Base-by-base conservation (phyloP, 2,329 filamentous ascomycete species). In the Pseudopyricularia javanii region DNA sequence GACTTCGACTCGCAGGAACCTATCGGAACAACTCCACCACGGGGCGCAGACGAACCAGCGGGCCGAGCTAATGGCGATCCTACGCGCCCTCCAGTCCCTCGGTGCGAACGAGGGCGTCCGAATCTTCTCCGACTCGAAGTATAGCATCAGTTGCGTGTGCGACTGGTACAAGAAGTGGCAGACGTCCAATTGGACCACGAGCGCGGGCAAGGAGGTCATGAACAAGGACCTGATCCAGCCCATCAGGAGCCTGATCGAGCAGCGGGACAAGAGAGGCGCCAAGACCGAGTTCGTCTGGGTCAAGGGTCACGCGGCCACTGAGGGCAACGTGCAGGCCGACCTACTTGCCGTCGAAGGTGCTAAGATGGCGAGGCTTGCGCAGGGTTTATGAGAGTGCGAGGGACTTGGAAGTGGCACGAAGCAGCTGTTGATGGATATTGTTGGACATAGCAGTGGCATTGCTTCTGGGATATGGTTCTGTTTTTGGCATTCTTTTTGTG, bases 1-100 rank as follows among this genome's bases (percentile, higher is more conserved):
- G n/a, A n/a, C n/a, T 24, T 7, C 24, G 22, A 6, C 26, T 12
- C 49, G 4, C 52, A 77, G 74, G 57, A 84, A 83, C 63, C 65
- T 95, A 24, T 88, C 87, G 12, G 90, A 94, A 67, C 81, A 83
- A 4, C 78, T 96, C 2, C 69, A 75, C 51, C 89, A 89, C 50
- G 73, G 76, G 15, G 74, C 76, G 9, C 93, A 97, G 68, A 97
- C 93, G 1, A 98, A 98, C 65, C 89, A 97, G 66, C 86, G 93
- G 3, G 93, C 91, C n/a, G 93, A 98, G 70, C 74, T 98, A 54
- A 91, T 87, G 24, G 93, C 90, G 7, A 85, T 97, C 57, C 74
- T 88, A 30, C 85, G 91, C 54, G 91, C 91, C 1, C 74, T 97
- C 22, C 82, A 96, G 62, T 79, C 85, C 47, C 82, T 84, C 2